Percentiles rank a stretch among this genome's conserved stretches.
These are phyloP conservation scores for Stellera chamaejasme DNA, from an alignment of 345 rosid genomes.

Conservation along the genomic window DNA sequence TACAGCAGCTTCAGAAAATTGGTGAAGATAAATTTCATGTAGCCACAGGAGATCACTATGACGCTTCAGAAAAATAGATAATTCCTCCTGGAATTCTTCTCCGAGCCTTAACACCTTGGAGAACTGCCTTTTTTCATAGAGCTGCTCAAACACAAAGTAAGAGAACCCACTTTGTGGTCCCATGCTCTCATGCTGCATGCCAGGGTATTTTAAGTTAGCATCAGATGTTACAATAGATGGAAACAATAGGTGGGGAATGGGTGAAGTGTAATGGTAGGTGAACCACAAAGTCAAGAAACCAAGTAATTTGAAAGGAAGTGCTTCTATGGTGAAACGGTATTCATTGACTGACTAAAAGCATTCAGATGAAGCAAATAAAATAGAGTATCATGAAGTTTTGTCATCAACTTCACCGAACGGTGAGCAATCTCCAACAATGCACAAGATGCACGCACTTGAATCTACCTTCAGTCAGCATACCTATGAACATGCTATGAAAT, in stretches of 20 bases:
- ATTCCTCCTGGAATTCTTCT: slow-evolving; percentile 85
- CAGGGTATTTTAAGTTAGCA: slow-evolving; percentile 1
- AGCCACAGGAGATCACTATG: slow-evolving; percentile 70
- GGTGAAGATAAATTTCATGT: slow-evolving; percentile 83
- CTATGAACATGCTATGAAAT: no score
- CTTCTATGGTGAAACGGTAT: no score
- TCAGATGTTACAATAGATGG: slow-evolving; percentile 8
- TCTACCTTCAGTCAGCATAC: no score
- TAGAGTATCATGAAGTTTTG: no score
- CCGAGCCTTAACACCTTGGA: slow-evolving; percentile 88
- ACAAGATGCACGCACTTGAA: no score
- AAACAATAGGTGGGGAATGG: slow-evolving; percentile 6
- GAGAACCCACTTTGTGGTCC: slow-evolving; percentile 94
- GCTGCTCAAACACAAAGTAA: slow-evolving; percentile 75
- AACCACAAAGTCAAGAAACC: neutral
- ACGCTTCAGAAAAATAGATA: slow-evolving; percentile 59
- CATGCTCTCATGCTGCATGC: slow-evolving; percentile 71
- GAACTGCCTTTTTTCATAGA: slow-evolving; percentile 52
- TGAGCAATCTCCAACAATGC: no score
- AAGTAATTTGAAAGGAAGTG: no score
- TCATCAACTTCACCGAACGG: no score
- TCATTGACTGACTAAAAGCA: no score
- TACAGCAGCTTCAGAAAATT: slow-evolving; percentile 77
- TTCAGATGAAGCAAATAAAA: no score
- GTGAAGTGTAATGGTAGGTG: neutral